phyloP scores from a whole-genome alignment of 371 early-diverging fungal species.

The Mortierella sp. region DNA sequence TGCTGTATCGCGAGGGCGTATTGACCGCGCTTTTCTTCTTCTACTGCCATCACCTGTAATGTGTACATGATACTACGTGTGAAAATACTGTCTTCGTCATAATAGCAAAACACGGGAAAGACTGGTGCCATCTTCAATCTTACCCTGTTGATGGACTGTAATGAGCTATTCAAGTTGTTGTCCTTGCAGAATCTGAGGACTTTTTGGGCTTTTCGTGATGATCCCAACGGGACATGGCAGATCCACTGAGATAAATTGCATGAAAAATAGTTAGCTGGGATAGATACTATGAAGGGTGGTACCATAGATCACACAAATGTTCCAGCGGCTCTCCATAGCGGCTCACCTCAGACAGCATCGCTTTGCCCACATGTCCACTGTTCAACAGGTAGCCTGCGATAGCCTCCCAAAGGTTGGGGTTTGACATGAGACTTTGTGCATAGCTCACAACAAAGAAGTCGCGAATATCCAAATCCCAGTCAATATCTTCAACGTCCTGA shows the following conservation, averaged over 20 bases:
- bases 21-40: conserved; percentile 39
- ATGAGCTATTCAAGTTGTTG: conserved; percentile 25
- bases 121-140: neutral
- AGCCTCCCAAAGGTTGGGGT: conserved; percentile 36
- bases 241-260: conserved; percentile 30
- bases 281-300: neutral
- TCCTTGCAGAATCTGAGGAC: conserved; percentile 44
- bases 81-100: neutral
- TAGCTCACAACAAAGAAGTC: conserved; percentile 45
- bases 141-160: conserved; percentile 48
- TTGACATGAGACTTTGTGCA: conserved; percentile 47
- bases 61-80: neutral
- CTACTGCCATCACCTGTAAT: conserved; percentile 45
- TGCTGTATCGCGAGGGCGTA: conserved; percentile 45
- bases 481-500: conserved; percentile 16
- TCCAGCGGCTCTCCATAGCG: too few species aligned
- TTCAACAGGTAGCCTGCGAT: conserved; percentile 41
- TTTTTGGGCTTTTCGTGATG: conserved; percentile 30
- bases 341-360: conserved; percentile 37
- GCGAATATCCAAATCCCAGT: conserved; percentile 33
- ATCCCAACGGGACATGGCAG: conserved; percentile 42
- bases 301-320: too few species aligned
- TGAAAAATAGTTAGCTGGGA: neutral
- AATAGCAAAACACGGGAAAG: too few species aligned
- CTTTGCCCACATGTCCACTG: conserved; percentile 31